Conservation (phyloP, 108 stramenopile species). For the Discostella stelligeroides region DNA sequence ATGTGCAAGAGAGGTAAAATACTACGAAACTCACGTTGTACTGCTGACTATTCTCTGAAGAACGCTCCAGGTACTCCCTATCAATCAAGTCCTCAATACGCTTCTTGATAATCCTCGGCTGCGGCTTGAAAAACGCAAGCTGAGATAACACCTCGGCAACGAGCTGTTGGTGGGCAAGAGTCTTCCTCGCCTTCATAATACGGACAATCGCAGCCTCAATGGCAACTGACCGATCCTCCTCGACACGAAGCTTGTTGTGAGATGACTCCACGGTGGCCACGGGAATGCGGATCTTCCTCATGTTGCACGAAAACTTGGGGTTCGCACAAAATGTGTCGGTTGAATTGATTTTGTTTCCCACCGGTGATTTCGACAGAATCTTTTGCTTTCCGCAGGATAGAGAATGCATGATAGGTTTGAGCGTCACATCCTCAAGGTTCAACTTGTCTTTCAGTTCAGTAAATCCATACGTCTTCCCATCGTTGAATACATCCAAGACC, state of each 20-base stretch:
- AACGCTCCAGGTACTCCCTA: constrained; percentile 94
- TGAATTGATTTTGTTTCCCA: constrained; percentile 84
- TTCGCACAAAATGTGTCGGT: constrained; percentile 94
- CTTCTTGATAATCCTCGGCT: constrained; percentile 94
- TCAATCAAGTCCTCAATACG: constrained; percentile 95
- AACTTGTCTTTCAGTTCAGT: constrained; percentile 71
- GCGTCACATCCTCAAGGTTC: constrained; percentile 85
- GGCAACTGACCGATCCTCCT: constrained; percentile 96
- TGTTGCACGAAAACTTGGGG: constrained; percentile 84
- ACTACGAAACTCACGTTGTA: constrained; percentile 78
- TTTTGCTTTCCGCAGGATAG: constrained; percentile 98
- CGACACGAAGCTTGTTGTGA: constrained; percentile 95
- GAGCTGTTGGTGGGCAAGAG: constrained; percentile 95
- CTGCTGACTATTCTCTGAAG: constrained; percentile 78
- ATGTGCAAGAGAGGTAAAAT: background rate
- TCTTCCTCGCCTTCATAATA: constrained; percentile 99
- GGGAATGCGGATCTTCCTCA: constrained; percentile 96
- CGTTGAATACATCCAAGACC: constrained; percentile 84
- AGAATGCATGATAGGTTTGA: constrained; percentile 98
- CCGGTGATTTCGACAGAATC: constrained; percentile 87
- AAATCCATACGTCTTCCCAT: constrained; percentile 69
- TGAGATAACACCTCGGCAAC: constrained; percentile 96
- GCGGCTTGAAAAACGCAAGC: constrained; percentile 97
- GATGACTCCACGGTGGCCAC: constrained; percentile 98
- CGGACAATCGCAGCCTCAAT: constrained; percentile 99